Percentiles rank a stretch among this genome's conserved stretches.
These are phyloP conservation scores for Rhododendron ferrugineum DNA, from an alignment of 148 eudicot genomes.

Conservation along the genomic window DNA sequence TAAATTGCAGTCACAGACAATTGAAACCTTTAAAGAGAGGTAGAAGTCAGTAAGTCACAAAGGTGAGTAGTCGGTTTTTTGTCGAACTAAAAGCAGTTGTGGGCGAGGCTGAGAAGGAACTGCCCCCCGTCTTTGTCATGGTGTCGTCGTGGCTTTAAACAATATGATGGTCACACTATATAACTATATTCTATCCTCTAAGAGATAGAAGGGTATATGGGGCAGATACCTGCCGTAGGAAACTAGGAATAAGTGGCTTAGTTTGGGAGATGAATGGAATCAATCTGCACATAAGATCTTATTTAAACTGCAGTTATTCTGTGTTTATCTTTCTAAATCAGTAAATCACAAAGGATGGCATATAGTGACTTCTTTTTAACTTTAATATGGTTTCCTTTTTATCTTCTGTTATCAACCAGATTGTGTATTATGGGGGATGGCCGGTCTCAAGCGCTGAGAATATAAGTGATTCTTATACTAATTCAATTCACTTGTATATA, in stretches of 20 bases:
- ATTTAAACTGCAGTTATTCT: not conserved
- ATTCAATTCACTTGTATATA: not conserved
- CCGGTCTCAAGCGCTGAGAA: not conserved
- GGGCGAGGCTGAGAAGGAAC: not conserved
- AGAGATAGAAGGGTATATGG: not conserved
- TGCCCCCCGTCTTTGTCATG: not conserved
- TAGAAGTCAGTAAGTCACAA: not conserved
- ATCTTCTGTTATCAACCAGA: not conserved
- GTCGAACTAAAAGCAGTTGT: not conserved
- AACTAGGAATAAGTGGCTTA: not conserved
- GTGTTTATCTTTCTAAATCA: not conserved
- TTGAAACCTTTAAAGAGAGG: not conserved
- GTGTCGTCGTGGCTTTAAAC: not conserved
- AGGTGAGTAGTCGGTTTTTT: not conserved
- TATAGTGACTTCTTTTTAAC: not conserved
- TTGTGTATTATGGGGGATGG: not conserved
- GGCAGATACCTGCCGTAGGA: not conserved
- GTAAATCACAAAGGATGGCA: not conserved
- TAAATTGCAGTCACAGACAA: not conserved
- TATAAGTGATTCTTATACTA: not conserved
- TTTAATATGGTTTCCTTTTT: not conserved
- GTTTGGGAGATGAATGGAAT: constrained; percentile 6
- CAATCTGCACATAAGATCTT: not conserved
- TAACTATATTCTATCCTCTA: not conserved
- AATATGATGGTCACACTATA: not conserved